Evolutionary conservation across 139 green algal genomes (phyloP), one percentile per base, ranked within the genome.

Genomic region (Pseudopediastrum boryanum): DNA sequence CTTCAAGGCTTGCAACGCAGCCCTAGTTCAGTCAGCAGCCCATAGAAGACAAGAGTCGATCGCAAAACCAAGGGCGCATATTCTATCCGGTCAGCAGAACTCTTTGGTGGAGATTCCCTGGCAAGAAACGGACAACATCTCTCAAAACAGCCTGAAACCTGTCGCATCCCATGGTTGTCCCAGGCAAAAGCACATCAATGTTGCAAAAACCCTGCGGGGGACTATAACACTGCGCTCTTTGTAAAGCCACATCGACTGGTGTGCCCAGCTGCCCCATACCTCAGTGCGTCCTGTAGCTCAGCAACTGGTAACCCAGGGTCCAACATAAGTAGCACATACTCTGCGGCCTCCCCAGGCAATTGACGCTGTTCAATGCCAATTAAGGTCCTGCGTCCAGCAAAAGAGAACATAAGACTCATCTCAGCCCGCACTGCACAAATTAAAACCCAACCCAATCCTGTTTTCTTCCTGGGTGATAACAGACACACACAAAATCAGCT

Each of bases 371-470:
- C 43, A 51, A 25, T 38, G 10, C 44, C 12, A 19, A 52, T 51
- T 65, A n/a, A 23, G 19, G 9, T 23, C 56, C 56, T 65, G 56
- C 56, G 8, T 19, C 8, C 25, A 39, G 56, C 10, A 19, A 10
- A 42, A 61, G 4, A 56, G 42, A 42, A 63, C 12, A 5, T 25
- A 46, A 29, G 68, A 36, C 72, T 90, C 80, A 29, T 90, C 77
- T 35, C 86, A 84, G 1, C 90, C 81, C 31, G 90, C 89, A 16
- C 84, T 90, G 8, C 86, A 54, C 31, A 75, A 88, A n/a, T n/a
- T n/a, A n/a, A n/a, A n/a, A n/a, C n/a, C n/a, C n/a, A n/a, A n/a
- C n/a, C n/a, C n/a, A n/a, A n/a, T n/a, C n/a, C n/a, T n/a, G n/a
- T n/a, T n/a, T n/a, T n/a, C n/a, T n/a, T n/a, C n/a, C n/a, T n/a